These are phyloP conservation scores for Penicillium nordicum DNA, from an alignment of 2,329 filamentous ascomycete species.

Conservation along the genomic window DNA sequence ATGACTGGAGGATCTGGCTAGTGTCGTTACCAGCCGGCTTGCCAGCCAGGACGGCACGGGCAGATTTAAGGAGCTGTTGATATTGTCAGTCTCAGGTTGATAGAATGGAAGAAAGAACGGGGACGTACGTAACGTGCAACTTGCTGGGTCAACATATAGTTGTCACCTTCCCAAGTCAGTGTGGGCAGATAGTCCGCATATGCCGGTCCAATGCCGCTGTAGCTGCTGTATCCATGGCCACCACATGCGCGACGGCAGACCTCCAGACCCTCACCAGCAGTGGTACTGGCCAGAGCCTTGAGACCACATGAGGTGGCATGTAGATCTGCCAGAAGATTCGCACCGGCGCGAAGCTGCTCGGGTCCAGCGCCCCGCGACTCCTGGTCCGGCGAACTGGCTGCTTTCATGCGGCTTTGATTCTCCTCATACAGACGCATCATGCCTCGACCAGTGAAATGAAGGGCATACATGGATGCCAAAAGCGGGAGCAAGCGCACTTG, in stretches of 20 bases:
- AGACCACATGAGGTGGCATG: slow-evolving; percentile 74
- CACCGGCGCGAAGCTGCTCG: slow-evolving; percentile 63
- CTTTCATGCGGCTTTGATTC: slow-evolving; percentile 66
- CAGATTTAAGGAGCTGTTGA: slow-evolving; percentile 65
- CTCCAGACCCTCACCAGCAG: slow-evolving; percentile 70
- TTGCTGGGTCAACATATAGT: slow-evolving; percentile 80
- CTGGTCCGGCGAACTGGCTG: slow-evolving; percentile 43
- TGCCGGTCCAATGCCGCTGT: slow-evolving; percentile 71
- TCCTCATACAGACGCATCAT: slow-evolving; percentile 73
- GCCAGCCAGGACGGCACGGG: slow-evolving; percentile 64
- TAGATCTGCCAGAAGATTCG: slow-evolving; percentile 67
- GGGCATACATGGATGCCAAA: slow-evolving; percentile 70
- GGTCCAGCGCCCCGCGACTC: slow-evolving; percentile 59
- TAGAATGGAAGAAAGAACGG: not conserved
- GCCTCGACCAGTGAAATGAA: slow-evolving; percentile 72
- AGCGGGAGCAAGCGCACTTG: slow-evolving; percentile 70
- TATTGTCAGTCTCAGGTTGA: slow-evolving; percentile 1
- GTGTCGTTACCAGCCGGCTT: slow-evolving; percentile 66
- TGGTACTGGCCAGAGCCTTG: slow-evolving; percentile 69
- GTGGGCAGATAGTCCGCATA: slow-evolving; percentile 74
- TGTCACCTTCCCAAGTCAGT: slow-evolving; percentile 72
- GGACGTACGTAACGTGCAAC: slow-evolving; percentile 64
- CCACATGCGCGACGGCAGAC: slow-evolving; percentile 72
- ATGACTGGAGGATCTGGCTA: slow-evolving; percentile 62
- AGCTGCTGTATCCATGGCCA: slow-evolving; percentile 72